Evolutionary conservation across 2,329 filamentous ascomycete genomes (phyloP), one percentile per base, ranked within the genome.

Genomic region (Fusarium zealandicum): DNA sequence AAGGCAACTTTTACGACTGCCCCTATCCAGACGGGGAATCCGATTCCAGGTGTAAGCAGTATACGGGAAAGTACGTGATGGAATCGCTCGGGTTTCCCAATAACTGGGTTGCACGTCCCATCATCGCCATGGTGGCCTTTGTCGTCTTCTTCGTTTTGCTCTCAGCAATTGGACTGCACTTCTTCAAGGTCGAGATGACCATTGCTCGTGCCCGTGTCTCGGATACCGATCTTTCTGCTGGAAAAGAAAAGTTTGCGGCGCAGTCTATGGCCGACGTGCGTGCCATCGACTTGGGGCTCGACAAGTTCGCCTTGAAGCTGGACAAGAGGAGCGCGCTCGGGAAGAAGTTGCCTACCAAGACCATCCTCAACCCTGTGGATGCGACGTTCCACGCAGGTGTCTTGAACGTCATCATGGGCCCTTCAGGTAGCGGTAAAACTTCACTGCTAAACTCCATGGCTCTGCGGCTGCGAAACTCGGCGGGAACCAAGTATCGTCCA

Each of bases 401-500:
- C 12, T 69, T 93, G 12, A 92, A 92, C 58, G 81, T 92, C 18
- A 90, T 93, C 59, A 92, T 92, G 89, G 90, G 90, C 0, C 90
- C 90, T 0, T 91, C 88, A 0, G 90, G 90, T 0, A 88, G 85
- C 38, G 90, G 90, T 1, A 93, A 93, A 70, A 92, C 89, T 0
- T 89, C 87, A 0, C 76, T 92, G 1, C 77, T 92, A 10, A 92
- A 90, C 66, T 81, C 86, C 1, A 89, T 93, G 82, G 88, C 90
- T 1, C 75, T 85, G 3, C 79, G 90, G 13, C 74, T 92, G 5
- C 82, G 84, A 20, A 84, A 84, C 51, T 85, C 83, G 1, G 61
- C 85, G 3, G 78, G 80, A 2, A 90, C 86, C 0, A 80, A 79
- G 49, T 92, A 92, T 65, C 77, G 75, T 5, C 76, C 82, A 3